These are phyloP conservation scores for Coelastrella sp. DNA, from an alignment of 139 green algal species.

Conservation along the genomic window DNA sequence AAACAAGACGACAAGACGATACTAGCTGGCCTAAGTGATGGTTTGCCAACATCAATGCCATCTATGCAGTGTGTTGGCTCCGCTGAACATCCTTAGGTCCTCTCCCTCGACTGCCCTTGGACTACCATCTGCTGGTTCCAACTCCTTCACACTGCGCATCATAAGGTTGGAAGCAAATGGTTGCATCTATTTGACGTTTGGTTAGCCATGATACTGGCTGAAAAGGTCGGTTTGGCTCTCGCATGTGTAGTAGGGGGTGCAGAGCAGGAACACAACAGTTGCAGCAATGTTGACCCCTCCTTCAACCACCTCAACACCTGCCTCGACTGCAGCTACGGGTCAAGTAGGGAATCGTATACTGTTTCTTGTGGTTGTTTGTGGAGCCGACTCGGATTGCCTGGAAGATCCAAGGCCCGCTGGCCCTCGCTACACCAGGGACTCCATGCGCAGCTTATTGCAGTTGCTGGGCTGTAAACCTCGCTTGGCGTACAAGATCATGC, in stretches of 20 bases:
- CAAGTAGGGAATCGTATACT: constrained; percentile 11
- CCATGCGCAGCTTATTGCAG: constrained; percentile 75
- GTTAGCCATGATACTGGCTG: too few species aligned
- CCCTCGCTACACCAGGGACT: constrained; percentile 76
- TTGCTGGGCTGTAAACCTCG: constrained; percentile 85
- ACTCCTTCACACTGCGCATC: too few species aligned
- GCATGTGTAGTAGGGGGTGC: neutral
- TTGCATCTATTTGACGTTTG: too few species aligned
- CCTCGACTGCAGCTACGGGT: neutral
- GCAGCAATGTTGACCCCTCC: constrained; percentile 14
- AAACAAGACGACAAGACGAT: too few species aligned
- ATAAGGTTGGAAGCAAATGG: too few species aligned
- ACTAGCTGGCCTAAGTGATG: too few species aligned
- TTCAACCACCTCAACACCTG: neutral
- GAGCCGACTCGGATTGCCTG: constrained; percentile 29
- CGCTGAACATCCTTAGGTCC: too few species aligned
- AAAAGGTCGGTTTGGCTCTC: too few species aligned
- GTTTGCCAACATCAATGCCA: too few species aligned
- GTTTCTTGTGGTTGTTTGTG: constrained; percentile 35
- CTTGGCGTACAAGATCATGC: constrained; percentile 72
- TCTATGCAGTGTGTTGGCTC: too few species aligned
- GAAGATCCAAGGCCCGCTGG: constrained; percentile 38
- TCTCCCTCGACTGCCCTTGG: too few species aligned
- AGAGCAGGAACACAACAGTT: neutral
- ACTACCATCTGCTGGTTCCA: too few species aligned